Conservation (phyloP, 345 rosid genomes). For the Laguncularia racemosa region DNA sequence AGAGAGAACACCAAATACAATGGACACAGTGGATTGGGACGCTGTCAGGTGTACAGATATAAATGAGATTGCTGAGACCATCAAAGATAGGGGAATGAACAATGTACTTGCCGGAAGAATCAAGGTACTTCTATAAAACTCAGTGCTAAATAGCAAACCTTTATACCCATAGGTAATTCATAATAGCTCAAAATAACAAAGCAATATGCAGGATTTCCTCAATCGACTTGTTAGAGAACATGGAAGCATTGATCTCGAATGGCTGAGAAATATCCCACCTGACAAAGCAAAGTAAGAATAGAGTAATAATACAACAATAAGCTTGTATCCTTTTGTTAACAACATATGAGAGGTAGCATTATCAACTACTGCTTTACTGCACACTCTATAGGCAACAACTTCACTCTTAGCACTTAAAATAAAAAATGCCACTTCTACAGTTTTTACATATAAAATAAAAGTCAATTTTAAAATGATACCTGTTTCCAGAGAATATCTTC, state of each 20-base stretch:
- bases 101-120: constrained; percentile 80
- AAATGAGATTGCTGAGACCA: constrained; percentile 56
- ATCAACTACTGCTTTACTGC: constrained; percentile 12
- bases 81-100: constrained; percentile 90
- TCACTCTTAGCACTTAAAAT: background rate
- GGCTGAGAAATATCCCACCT: constrained; percentile 94
- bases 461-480: background rate
- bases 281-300: constrained; percentile 78
- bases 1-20: constrained; percentile 46
- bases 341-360: background rate
- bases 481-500: constrained; percentile 68
- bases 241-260: constrained; percentile 79
- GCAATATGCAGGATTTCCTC: constrained; percentile 70
- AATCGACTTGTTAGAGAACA: constrained; percentile 63
- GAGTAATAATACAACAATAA: background rate
- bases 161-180: background rate
- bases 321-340: background rate
- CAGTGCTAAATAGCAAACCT: background rate
- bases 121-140: constrained; percentile 39
- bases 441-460: background rate
- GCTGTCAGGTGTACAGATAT: constrained; percentile 61
- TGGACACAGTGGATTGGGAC: constrained; percentile 91
- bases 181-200: constrained; percentile 6
- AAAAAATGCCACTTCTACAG: background rate
- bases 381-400: constrained; percentile 1